Conservation (phyloP, 257 asterid genomes). For the Lycium ferocissimum region DNA sequence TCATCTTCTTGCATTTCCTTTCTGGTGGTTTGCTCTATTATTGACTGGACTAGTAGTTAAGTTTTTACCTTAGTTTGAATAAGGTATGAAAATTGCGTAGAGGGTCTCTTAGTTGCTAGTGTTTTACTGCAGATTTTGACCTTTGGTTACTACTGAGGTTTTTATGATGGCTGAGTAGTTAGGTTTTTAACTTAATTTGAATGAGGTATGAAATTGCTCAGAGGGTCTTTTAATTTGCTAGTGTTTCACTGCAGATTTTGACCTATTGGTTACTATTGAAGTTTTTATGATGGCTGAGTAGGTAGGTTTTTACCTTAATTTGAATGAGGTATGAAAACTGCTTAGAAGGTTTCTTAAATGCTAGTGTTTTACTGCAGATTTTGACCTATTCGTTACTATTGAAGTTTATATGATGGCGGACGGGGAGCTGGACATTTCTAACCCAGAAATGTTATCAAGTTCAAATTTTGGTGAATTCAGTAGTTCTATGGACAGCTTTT, state of each 20-base stretch:
- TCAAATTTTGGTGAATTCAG: constrained; percentile 52
- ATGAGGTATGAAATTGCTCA: neutral
- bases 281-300: constrained; percentile 39
- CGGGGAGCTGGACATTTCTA: constrained; percentile 54
- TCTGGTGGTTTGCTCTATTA: neutral
- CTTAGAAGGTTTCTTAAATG: neutral
- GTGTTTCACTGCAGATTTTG: neutral
- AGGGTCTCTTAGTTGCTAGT: constrained; percentile 2
- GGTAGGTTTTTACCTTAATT: too few relatives aligned
- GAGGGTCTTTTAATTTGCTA: neutral
- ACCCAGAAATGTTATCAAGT: constrained; percentile 46
- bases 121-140: neutral
- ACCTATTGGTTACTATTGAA: neutral
- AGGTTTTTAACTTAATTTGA: neutral
- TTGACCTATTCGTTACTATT: neutral
- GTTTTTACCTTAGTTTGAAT: neutral
- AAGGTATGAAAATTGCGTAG: too few relatives aligned
- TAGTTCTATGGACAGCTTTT: constrained; percentile 50
- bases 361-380: constrained; percentile 7
- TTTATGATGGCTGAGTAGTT: neutral
- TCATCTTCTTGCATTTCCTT: neutral
- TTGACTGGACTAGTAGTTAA: neutral
- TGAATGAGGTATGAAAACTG: too few relatives aligned
- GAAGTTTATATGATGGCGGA: constrained; percentile 42
- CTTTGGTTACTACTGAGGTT: neutral